Base-by-base conservation (phyloP, 768 basidiomycete species). In the Collybiopsis confluens region DNA sequence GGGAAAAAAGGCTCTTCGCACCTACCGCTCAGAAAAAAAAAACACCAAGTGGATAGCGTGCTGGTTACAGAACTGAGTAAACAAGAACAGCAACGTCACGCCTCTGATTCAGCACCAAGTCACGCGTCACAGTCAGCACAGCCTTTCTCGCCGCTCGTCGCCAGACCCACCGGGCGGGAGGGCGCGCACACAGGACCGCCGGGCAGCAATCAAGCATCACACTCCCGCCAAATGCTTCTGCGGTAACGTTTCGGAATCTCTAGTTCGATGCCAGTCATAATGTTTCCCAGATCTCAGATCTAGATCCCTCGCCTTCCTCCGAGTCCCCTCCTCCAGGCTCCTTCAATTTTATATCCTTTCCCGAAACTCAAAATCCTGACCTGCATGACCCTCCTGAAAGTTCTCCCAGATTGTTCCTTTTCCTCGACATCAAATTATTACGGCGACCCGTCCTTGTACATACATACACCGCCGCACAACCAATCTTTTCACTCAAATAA, bases 1-100 rank as follows among this genome's bases (percentile, higher is more conserved):
- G 38, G 50, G 50, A 28, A 41, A 52, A 43, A 41, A 52, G 27
- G 40, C 50, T 41, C 50, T 52, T 48, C 47, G 47, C 47, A 48
- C 47, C 47, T 48, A 48, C 35, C 47, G 30, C 30, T 6, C 47
- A 33, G 33, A 48, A 48, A 37, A 33, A 47, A 48, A 40, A 47
- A 48, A 48, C 47, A 48, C 47, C 47, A 48, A 33, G 30, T 33
- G 5, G 30, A 33, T n/a, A 48, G 47, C 47, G 33, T 48, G 30
- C 21, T 33, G 35, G 35, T 15, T 35, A 37, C 47, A 46, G 45
- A 33, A 33, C 30, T 33, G 30, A 33, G 30, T 33, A 33, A 33
- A 33, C 30, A 33, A 33, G 30, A 33, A 33, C 30, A 33, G 30
- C 30, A 6, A 6, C 9, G 45, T 46, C 45, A 46, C 45, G 33